Base-by-base conservation (phyloP, 2,329 filamentous ascomycete species). In the Delphinella strobiligena region DNA sequence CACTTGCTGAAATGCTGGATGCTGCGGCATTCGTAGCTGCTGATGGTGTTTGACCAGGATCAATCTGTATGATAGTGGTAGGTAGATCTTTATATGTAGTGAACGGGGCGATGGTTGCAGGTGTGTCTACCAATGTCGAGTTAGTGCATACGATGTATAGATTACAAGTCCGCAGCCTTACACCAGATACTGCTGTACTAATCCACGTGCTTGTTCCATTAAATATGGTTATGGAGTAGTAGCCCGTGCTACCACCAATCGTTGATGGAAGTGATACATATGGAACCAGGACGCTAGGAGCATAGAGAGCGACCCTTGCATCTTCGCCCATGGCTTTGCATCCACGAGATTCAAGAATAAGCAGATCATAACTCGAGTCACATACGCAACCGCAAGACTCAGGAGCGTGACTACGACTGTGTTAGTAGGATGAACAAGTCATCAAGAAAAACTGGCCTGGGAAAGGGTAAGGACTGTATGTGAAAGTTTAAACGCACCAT, bases 351-450 rank as follows among this genome's bases (percentile, higher is more conserved):
- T 39, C 16, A 11, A 56, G 47, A 2, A 45, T 36, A 1, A 52
- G 37, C 24, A 56, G 38, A 9, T 45, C 36, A 3, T 47, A 19
- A 1, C 42, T 50, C 1, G 44, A 31, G n/a, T 43, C 41, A 51
- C 52, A 56, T 12, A 45, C 38, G 41, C 52, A 54, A 1, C 52
- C 53, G 35, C 53, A 54, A 42, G 46, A 51, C 36, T 56, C 54
- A 3, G 54, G 53, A 10, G 48, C 44, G 36, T 54, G 51, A 40
- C 53, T n/a, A n/a, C n/a, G n/a, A n/a, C n/a, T n/a, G n/a, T n/a
- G n/a, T n/a, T n/a, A n/a, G n/a, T n/a, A n/a, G n/a, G n/a, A n/a
- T n/a, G n/a, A n/a, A n/a, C n/a, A n/a, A n/a, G n/a, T n/a, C n/a
- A n/a, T n/a, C n/a, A n/a, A n/a, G n/a, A n/a, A n/a, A n/a, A n/a